Evolutionary conservation across 2,329 filamentous ascomycete genomes (phyloP), one percentile per base, ranked within the genome.

Genomic region (Aureobasidium leucospermi): DNA sequence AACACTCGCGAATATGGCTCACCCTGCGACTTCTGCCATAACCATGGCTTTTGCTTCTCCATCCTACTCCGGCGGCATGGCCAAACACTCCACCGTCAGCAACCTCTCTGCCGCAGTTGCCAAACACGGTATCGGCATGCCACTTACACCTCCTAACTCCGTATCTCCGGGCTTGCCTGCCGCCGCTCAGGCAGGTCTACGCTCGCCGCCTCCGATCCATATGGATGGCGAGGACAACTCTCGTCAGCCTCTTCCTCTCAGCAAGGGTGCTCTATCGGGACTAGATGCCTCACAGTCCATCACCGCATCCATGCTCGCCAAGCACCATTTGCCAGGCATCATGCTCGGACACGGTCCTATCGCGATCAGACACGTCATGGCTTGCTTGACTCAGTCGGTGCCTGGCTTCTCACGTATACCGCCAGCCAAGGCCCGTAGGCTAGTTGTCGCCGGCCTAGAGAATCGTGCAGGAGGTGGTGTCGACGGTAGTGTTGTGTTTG

Each of bases 301-400:
- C 73, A 95, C 90, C 49, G 86, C 91, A 42, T 78, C 80, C 69
- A 85, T 96, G 79, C 81, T 99, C 65, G 90, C 93, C 67, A 94
- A 89, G 74, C 85, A 93, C 72, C 88, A 97, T 72, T 82, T 99
- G 61, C 92, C 93, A 2, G 88, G 89, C 67, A 96, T 97, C 73
- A 81, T 99, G 70, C 81, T 96, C 63, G 85, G 86, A 70, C 88
- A 96, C 70, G 94, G 93, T 28, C 92, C 94, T 52, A 77, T 96
- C 73, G 91, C 94, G 56, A 96, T 99, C 73, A 89, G 93, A 67
- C 89, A 96, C 75, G 87, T 99, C 71, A 96, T 96, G 84, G 90
- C 90, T 65, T 93, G 96, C 75, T 81, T 99, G 69, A 96, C 91
- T 39, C 92, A 92, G 51, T 90, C 89, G 13, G 90, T 99, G 10